These are phyloP conservation scores for Nicotiana rustica DNA, from an alignment of 305 asterid genomes.

Conservation along the genomic window DNA sequence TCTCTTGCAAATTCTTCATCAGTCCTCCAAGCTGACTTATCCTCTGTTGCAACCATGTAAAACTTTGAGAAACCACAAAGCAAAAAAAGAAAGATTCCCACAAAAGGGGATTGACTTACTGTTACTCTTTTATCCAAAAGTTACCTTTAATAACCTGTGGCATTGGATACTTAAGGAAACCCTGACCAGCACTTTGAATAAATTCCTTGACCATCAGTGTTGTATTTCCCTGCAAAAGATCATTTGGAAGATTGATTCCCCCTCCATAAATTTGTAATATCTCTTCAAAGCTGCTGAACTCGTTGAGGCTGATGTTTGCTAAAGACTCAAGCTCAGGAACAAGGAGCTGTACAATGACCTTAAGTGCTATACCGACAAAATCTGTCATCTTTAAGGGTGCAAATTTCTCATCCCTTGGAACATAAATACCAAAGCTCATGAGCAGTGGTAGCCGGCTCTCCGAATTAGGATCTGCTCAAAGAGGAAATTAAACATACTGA, in stretches of 20 bases:
- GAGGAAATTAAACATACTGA: background rate
- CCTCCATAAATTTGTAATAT: constrained; percentile 39
- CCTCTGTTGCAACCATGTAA: constrained; percentile 39
- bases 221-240: constrained; percentile 27
- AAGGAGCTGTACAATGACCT: constrained; percentile 41
- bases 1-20: constrained; percentile 56
- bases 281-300: constrained; percentile 46
- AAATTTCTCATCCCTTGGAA: constrained; percentile 48
- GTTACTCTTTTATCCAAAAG: background rate
- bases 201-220: constrained; percentile 41
- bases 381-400: constrained; percentile 43
- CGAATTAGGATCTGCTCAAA: constrained; percentile 41
- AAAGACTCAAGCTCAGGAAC: constrained; percentile 44
- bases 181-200: constrained; percentile 45
- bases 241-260: background rate
- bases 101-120: background rate
- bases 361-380: constrained; percentile 37
- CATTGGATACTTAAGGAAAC: constrained; percentile 41
- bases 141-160: constrained; percentile 51
- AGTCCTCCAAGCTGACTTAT: constrained; percentile 52
- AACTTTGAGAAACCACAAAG: background rate
- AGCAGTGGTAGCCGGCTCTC: constrained; percentile 42
- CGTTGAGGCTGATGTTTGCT: constrained; percentile 43
- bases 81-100: background rate
- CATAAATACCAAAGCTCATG: constrained; percentile 41